Evolutionary conservation across 106 monocot species (phyloP).

Genomic region (Posidonia australis): DNA sequence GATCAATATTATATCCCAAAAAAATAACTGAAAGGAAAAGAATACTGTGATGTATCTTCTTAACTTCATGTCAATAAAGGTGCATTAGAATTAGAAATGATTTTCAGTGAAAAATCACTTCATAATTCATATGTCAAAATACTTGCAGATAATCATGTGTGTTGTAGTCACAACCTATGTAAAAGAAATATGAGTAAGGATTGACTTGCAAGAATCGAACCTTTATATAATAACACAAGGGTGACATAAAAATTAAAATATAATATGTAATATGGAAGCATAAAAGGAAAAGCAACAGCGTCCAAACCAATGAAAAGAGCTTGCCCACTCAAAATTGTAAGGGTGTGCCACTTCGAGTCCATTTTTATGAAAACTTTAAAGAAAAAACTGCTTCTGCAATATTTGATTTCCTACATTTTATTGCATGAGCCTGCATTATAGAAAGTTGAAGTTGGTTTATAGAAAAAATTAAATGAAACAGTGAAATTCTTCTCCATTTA

Average conservation of each 20-base stretch:
- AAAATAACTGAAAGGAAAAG: too few relatives aligned
- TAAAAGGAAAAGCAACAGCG: neutral
- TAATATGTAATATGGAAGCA: neutral
- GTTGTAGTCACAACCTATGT: slow-evolving; percentile 67
- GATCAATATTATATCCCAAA: too few relatives aligned
- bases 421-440: too few relatives aligned
- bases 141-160: slow-evolving; percentile 44
- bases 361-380: slow-evolving; percentile 60
- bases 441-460: neutral
- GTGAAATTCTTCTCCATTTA: too few relatives aligned
- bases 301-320: slow-evolving; percentile 84
- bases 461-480: neutral
- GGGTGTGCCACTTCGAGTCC: slow-evolving; percentile 89
- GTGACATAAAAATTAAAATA: neutral
- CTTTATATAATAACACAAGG: slow-evolving; percentile 32
- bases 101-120: too few relatives aligned
- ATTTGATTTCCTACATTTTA: too few relatives aligned
- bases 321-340: slow-evolving; percentile 84
- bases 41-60: too few relatives aligned
- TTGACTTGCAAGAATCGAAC: slow-evolving; percentile 62
- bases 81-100: too few relatives aligned
- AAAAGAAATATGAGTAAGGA: slow-evolving; percentile 66
- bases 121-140: too few relatives aligned
- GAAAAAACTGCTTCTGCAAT: too few relatives aligned
- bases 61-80: too few relatives aligned